phyloP scores from a whole-genome alignment of 2,329 filamentous ascomycete species.

The Berkeleyomyces basicola region DNA sequence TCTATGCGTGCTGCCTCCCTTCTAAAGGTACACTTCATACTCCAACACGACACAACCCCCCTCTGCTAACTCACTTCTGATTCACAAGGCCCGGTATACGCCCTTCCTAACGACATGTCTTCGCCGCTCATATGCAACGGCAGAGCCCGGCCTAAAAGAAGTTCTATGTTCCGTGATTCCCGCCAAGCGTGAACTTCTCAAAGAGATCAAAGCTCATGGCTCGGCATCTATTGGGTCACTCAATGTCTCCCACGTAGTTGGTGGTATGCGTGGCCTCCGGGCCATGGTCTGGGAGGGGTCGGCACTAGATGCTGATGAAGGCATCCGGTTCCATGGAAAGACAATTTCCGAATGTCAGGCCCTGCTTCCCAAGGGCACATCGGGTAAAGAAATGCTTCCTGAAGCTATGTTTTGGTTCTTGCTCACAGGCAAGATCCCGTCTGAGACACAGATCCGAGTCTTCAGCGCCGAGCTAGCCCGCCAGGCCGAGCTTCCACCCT shows the following conservation, averaged over 20 bases:
- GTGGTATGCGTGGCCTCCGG: constrained; percentile 94
- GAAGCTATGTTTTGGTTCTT: constrained; percentile 99
- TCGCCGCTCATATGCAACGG: constrained; percentile 49
- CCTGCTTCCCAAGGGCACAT: constrained; percentile 79
- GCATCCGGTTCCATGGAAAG: constrained; percentile 92
- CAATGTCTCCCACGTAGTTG: constrained; percentile 84
- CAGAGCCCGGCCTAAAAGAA: constrained; percentile 79
- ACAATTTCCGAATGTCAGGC: constrained; percentile 97
- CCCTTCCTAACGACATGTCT: constrained; percentile 17
- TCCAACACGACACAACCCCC: not conserved
- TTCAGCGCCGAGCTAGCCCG: constrained; percentile 79
- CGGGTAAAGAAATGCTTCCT: constrained; percentile 91
- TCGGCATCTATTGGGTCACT: constrained; percentile 78
- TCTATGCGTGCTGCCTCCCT: no score
- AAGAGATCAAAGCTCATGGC: constrained; percentile 76
- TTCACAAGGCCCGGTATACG: not conserved
- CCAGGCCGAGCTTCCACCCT: constrained; percentile 65
- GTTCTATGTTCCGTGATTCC: constrained; percentile 74
- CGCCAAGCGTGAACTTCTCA: constrained; percentile 80
- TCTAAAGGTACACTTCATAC: no score
- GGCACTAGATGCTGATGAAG: constrained; percentile 88
- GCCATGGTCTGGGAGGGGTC: constrained; percentile 99
- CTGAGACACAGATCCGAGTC: constrained; percentile 59
- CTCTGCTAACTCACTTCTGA: not conserved
- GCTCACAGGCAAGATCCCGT: constrained; percentile 81